These are phyloP conservation scores for Globisporangium parvum DNA, from an alignment of 352 stramenopile genomes.

Conservation along the genomic window DNA sequence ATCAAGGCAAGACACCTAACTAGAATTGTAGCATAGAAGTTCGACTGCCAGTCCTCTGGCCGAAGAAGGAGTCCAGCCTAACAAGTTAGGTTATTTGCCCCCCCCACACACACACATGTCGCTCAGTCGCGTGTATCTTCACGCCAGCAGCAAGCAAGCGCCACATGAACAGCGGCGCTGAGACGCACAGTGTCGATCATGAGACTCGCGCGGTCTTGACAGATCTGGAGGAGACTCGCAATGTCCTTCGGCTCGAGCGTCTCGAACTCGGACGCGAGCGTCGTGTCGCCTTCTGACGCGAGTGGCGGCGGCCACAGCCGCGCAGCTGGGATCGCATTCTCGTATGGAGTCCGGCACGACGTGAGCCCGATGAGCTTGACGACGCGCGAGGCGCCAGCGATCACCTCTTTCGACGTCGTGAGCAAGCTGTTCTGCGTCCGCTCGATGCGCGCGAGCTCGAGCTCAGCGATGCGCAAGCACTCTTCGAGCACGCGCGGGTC, in stretches of 20 bases:
- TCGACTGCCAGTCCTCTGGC: no score
- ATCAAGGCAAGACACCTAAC: conserved; percentile 1
- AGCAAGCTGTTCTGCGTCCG: conserved; percentile 60
- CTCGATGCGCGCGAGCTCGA: conserved; percentile 58
- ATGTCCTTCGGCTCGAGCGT: conserved; percentile 59
- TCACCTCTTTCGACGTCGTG: conserved; percentile 73
- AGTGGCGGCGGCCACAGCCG: conserved; percentile 58
- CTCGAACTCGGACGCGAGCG: conserved; percentile 62
- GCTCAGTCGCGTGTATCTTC: no score
- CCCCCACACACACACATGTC: neutral
- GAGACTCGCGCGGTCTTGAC: conserved; percentile 52
- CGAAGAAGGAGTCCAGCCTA: no score
- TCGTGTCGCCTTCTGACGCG: conserved; percentile 38
- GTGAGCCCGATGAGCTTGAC: conserved; percentile 75
- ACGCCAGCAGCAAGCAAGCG: neutral
- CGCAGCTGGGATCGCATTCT: conserved; percentile 50
- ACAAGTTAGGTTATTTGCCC: no score
- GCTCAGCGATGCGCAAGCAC: conserved; percentile 59
- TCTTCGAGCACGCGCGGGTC: conserved; percentile 69
- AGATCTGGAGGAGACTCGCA: conserved; percentile 57
- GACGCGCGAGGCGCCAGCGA: conserved; percentile 54
- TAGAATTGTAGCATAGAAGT: conserved; percentile 3
- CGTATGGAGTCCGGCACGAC: conserved; percentile 48
- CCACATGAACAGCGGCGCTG: neutral
- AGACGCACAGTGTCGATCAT: conserved; percentile 72